A percentile compares a stretch with the other conserved stretches of the same genome.
phyloP scores from a whole-genome alignment of 2,329 filamentous ascomycete genomes.

The Aspergillus neoniger region DNA sequence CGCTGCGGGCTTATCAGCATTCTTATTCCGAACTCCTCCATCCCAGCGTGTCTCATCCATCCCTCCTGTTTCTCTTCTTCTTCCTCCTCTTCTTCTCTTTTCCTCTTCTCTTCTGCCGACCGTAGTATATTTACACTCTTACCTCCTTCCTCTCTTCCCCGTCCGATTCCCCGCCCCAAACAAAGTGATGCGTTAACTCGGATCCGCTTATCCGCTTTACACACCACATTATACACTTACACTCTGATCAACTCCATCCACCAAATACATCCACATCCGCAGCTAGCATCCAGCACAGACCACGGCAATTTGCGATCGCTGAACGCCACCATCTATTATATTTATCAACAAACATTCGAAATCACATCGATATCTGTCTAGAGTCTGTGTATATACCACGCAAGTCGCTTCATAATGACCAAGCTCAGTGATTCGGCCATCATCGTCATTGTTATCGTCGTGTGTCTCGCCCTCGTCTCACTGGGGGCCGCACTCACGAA shows the following conservation, averaged over 20 bases:
- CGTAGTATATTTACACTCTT: not conserved
- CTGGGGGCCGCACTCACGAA: conserved; percentile 34
- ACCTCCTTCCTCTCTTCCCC: not conserved
- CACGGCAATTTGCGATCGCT: not conserved
- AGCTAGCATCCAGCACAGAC: not conserved
- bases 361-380: not conserved
- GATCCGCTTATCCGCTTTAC: not conserved
- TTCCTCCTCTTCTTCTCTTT: too few relatives aligned
- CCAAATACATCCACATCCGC: not conserved
- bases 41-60: too few relatives aligned
- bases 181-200: not conserved
- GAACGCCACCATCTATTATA: not conserved
- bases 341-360: too few relatives aligned
- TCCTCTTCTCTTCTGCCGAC: not conserved
- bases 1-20: not conserved
- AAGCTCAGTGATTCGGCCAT: conserved; percentile 26
- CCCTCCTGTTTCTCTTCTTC: not conserved
- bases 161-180: not conserved
- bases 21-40: not conserved
- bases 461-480: conserved; percentile 31
- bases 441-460: conserved; percentile 37
- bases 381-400: not conserved
- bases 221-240: not conserved
- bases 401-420: conserved; percentile 16
- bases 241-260: not conserved